phyloP scores from a whole-genome alignment of 1,284 basidiomycete genomes.

The Trametes hirsuta region DNA sequence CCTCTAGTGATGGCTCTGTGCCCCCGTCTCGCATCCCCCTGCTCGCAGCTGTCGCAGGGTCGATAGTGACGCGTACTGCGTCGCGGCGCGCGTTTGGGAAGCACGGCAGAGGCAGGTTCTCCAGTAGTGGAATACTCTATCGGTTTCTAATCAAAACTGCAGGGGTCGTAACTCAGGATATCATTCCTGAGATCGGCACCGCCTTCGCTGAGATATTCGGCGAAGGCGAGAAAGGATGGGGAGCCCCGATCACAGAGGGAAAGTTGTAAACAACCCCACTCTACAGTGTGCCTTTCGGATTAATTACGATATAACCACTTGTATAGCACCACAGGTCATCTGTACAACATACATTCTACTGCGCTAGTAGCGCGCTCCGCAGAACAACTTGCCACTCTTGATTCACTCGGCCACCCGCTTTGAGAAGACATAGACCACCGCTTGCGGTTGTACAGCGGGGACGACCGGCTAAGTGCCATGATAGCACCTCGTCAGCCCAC shows the following conservation, averaged over 20 bases:
- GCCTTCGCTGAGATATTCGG: conserved; percentile 80
- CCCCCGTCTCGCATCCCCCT: conserved; percentile 73
- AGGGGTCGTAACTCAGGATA: conserved; percentile 89
- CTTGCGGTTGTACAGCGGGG: conserved; percentile 21
- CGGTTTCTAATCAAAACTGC: neutral
- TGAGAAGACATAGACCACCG: no score
- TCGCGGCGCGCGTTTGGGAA: conserved; percentile 78
- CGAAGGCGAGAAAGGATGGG: conserved; percentile 41
- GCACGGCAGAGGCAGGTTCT: conserved; percentile 56
- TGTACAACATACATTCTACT: neutral
- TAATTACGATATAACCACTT: neutral
- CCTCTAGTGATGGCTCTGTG: conserved; percentile 49
- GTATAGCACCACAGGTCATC: neutral
- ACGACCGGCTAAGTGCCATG: conserved; percentile 15
- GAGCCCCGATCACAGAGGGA: conserved; percentile 11
- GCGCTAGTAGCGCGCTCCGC: neutral
- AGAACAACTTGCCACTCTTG: no score
- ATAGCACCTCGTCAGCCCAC: neutral
- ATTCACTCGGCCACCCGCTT: no score
- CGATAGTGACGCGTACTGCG: conserved; percentile 85
- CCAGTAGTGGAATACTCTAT: neutral
- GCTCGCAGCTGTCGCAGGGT: conserved; percentile 87
- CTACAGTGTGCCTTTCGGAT: no score
- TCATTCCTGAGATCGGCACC: conserved; percentile 76
- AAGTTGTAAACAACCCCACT: neutral